Evolutionary conservation across 75 land plant genomes (phyloP).

Genomic region (Picea glauca): DNA sequence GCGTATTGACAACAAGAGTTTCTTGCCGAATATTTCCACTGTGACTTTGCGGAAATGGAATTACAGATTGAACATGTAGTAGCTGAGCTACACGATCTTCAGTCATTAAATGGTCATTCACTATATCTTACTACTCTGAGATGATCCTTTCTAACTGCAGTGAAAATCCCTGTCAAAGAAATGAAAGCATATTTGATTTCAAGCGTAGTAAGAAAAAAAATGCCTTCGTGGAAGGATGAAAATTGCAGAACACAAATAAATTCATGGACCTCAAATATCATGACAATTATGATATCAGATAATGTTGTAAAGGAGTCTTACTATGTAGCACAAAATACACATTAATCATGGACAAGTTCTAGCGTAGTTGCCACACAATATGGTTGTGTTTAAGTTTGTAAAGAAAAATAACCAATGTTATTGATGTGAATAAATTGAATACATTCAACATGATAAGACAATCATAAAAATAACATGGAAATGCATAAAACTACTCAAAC

Average conservation of each 20-base stretch:
- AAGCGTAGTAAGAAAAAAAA: not conserved
- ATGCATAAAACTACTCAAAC: no score
- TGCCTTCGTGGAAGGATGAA: not conserved
- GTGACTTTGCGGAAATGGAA: conserved; percentile 33
- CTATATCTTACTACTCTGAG: conserved; percentile 43
- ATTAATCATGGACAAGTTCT: not conserved
- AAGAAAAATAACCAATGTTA: not conserved
- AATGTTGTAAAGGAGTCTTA: not conserved
- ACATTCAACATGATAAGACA: no score
- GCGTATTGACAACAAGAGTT: conserved; percentile 78
- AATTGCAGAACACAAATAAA: not conserved
- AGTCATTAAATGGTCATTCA: conserved; percentile 53
- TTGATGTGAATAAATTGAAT: not conserved
- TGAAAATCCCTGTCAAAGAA: conserved; percentile 54
- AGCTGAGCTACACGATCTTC: conserved; percentile 84
- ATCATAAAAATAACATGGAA: no score
- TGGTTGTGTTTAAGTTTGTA: not conserved
- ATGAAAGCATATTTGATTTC: not conserved
- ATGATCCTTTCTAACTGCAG: conserved; percentile 56
- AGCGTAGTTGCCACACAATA: not conserved
- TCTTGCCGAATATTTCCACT: conserved; percentile 38
- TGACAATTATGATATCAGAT: not conserved
- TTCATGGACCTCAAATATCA: not conserved
- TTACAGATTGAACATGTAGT: conserved; percentile 53
- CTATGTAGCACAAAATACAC: not conserved